Base-by-base conservation (phyloP, 2,329 filamentous ascomycete species). In the Sporothrix phasma region DNA sequence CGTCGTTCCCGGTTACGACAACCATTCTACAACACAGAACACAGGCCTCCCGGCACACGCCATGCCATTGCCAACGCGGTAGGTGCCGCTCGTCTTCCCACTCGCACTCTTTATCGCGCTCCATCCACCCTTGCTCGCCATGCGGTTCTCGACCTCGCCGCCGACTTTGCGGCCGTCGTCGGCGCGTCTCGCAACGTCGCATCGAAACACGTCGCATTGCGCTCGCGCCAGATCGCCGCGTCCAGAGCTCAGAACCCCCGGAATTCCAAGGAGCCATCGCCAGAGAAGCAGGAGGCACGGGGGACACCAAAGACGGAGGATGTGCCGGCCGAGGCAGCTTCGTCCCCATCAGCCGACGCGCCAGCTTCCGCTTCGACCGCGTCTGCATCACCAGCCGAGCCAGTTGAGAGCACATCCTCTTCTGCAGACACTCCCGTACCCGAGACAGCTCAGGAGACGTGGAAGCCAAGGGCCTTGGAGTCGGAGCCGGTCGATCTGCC, bases 91-190 rank as follows among this genome's bases (percentile, higher is more conserved):
- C n/a, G 17, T 34, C 17, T 1, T 29, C 13, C 19, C 31, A 6
- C 24, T 19, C 13, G 13, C 47, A 46, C 24, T 29, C 47, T 60
- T 24, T 34, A 3, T 19, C 3, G 13, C 13, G 7, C 37, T 10
- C n/a, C 3, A 37, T 22, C 17, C n/a, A 6, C 37, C 3, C 24
- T 7, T 5, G 19, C 22, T 31, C 17, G 24, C 37, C 13, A 86
- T 86, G 83, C 77, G 82, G 74, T 78, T 85, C 83, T 82, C 76
- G 87, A 83, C 76, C 84, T 81, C 72, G 77, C 80, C 67, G 78
- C 92, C 72, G 89, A 92, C 77, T 78, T 88, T 70, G 84, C 86
- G 69, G 84, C 86, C 66, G 79, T 92, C 68, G 80, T 88, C 74
- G 85, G 82, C 78, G 88, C 85, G 72, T 87, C 88, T 60, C 83